Percentiles rank a stretch among this genome's conserved stretches.
Conservation (phyloP, 75 land plant species). For the Isoetes taiwanensis region DNA sequence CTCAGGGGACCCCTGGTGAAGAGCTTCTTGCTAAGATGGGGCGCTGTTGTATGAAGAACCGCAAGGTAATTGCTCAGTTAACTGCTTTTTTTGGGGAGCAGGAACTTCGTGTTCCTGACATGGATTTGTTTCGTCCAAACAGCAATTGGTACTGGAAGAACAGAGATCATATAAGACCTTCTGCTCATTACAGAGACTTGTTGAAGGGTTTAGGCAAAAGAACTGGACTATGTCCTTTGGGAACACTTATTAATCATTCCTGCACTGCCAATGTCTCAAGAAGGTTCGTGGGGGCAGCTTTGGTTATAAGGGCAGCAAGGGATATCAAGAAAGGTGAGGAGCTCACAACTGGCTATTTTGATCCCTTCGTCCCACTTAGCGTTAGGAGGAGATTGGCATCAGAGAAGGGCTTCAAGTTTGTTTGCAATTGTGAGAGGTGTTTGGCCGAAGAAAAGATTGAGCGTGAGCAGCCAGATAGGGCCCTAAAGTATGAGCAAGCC, state of each 20-base stretch:
- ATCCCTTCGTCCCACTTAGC: background rate
- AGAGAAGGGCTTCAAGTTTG: conserved; percentile 1
- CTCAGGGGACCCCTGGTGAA: background rate
- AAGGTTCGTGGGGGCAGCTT: background rate
- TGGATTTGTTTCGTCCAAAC: conserved; percentile 8
- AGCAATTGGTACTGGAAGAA: background rate
- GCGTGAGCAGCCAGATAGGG: background rate
- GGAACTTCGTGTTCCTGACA: background rate
- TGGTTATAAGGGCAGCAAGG: background rate
- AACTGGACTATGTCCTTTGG: background rate
- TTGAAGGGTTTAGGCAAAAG: background rate
- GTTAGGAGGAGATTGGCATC: background rate
- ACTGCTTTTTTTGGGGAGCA: background rate
- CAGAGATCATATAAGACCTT: background rate
- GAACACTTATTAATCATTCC: background rate
- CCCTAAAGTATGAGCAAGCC: background rate
- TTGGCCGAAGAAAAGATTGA: background rate
- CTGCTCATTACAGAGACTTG: background rate
- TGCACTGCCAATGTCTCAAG: background rate
- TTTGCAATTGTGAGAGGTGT: background rate
- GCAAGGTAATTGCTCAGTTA: background rate
- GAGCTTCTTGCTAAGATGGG: conserved; percentile 2
- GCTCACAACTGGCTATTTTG: background rate
- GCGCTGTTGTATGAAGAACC: background rate
- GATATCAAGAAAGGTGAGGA: background rate